phyloP scores from a whole-genome alignment of 2,329 filamentous ascomycete species.

The Phaeosphaeriaceae sp. region DNA sequence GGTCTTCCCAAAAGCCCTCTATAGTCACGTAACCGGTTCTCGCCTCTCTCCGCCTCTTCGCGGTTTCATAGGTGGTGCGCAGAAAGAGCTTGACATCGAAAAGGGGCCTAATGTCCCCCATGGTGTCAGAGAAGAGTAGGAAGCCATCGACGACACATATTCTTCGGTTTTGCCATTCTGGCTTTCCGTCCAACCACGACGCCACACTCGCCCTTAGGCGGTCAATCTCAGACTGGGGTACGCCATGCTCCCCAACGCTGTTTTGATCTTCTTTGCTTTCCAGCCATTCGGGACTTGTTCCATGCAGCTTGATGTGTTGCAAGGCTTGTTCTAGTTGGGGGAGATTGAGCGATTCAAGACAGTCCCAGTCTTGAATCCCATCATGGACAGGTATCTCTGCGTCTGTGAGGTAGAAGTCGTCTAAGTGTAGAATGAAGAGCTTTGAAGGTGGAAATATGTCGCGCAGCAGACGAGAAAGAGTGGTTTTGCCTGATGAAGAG shows the following conservation, averaged over 20 bases:
- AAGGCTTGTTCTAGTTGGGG: slow-evolving; percentile 71
- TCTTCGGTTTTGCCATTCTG: slow-evolving; percentile 23
- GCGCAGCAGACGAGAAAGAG: slow-evolving; percentile 81
- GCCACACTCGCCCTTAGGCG: slow-evolving; percentile 35
- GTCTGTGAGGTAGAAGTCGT: slow-evolving; percentile 93
- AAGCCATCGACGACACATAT: slow-evolving; percentile 85
- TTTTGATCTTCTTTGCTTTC: slow-evolving; percentile 66
- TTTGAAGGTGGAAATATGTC: slow-evolving; percentile 70
- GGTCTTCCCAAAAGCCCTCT: slow-evolving; percentile 94
- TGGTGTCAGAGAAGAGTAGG: slow-evolving; percentile 72
- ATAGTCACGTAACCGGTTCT: slow-evolving; percentile 77
- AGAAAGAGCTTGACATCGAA: slow-evolving; percentile 83
- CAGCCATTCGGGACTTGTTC: slow-evolving; percentile 59
- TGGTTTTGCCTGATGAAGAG: slow-evolving; percentile 95
- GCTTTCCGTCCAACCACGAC: slow-evolving; percentile 10
- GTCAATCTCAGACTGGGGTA: slow-evolving; percentile 43
- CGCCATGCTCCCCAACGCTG: slow-evolving; percentile 52
- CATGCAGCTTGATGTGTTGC: slow-evolving; percentile 71
- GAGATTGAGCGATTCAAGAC: slow-evolving; percentile 77
- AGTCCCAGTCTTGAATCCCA: slow-evolving; percentile 88
- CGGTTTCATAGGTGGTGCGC: slow-evolving; percentile 65
- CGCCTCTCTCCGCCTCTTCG: slow-evolving; percentile 70
- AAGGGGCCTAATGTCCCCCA: slow-evolving; percentile 59
- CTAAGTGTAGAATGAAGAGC: slow-evolving; percentile 87
- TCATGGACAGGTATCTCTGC: slow-evolving; percentile 63